Percentiles rank a stretch among this genome's conserved stretches.
Evolutionary conservation across 2,329 filamentous ascomycete genomes (phyloP).

Genomic region (Sclerotinia borealis): DNA sequence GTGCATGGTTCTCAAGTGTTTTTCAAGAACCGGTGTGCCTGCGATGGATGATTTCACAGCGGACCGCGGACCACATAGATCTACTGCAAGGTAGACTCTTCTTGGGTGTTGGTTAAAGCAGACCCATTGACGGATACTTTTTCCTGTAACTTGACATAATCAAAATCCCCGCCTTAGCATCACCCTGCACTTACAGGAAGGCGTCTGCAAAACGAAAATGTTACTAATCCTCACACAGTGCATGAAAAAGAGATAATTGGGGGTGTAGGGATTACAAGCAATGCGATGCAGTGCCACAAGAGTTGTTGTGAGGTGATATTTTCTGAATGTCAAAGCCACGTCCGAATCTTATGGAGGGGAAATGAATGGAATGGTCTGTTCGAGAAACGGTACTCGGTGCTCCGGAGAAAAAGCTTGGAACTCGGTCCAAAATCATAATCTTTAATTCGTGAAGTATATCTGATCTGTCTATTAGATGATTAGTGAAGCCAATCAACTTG

Average conservation of each 20-base stretch:
- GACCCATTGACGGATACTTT: constrained; percentile 11
- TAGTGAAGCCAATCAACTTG: neutral
- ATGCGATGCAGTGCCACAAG: constrained; percentile 10
- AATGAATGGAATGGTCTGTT: constrained; percentile 3
- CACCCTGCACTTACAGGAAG: constrained; percentile 12
- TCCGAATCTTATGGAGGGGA: constrained; percentile 1
- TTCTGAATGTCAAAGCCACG: constrained; percentile 6
- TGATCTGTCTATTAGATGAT: constrained; percentile 1
- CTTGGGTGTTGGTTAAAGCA: constrained; percentile 5
- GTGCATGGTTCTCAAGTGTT: constrained; percentile 9
- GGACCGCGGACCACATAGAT: constrained; percentile 4
- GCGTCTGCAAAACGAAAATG: constrained; percentile 13
- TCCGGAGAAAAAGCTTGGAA: constrained; percentile 11
- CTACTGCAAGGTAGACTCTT: constrained; percentile 3
- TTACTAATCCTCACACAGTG: neutral
- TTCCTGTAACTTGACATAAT: constrained; percentile 5
- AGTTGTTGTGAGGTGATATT: constrained; percentile 1
- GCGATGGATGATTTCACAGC: neutral
- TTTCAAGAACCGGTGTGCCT: neutral
- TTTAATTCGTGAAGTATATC: constrained; percentile 10
- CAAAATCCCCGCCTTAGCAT: constrained; percentile 3
- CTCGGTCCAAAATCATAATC: neutral
- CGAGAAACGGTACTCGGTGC: neutral
- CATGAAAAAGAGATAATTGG: constrained; percentile 2
- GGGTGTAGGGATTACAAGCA: constrained; percentile 3